Conservation (phyloP, 1,284 basidiomycete species). For the Malassezia globosa region DNA sequence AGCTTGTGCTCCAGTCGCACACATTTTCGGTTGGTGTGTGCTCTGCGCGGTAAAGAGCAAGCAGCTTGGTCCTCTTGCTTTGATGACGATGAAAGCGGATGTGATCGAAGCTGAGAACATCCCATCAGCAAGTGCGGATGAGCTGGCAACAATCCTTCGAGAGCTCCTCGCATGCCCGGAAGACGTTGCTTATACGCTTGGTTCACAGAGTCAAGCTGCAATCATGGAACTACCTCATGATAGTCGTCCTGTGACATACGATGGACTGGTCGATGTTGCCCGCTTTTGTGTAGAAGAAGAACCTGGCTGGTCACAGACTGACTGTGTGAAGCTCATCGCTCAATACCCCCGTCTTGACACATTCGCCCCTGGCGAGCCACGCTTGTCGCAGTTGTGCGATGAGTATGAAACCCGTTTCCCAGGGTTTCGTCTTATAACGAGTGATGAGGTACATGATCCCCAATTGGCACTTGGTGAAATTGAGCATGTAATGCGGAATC, state of each 20-base stretch:
- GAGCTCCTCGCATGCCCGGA: constrained; percentile 24
- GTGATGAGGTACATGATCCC: constrained; percentile 52
- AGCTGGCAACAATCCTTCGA: constrained; percentile 28
- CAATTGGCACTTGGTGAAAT: constrained; percentile 31
- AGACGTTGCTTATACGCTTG: constrained; percentile 20
- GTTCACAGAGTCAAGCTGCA: constrained; percentile 27
- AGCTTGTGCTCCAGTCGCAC: too few relatives aligned
- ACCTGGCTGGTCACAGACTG: constrained; percentile 31
- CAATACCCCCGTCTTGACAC: background rate
- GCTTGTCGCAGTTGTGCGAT: constrained; percentile 22
- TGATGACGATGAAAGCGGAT: too few relatives aligned
- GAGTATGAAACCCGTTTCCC: constrained; percentile 41
- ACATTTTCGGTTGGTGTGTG: too few relatives aligned
- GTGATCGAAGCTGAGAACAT: constrained; percentile 24
- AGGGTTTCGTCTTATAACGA: constrained; percentile 40
- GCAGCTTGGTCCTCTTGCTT: background rate
- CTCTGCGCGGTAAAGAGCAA: background rate
- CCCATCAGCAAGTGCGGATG: constrained; percentile 23
- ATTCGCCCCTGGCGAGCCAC: background rate
- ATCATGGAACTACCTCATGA: constrained; percentile 36
- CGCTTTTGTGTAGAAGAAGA: constrained; percentile 45
- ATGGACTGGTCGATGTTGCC: constrained; percentile 42
- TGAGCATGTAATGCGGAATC: constrained; percentile 16
- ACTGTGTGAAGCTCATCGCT: constrained; percentile 1
- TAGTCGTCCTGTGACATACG: constrained; percentile 36